These are phyloP conservation scores for Sophora flavescens DNA, from an alignment of 306 rosid species.

Conservation along the genomic window DNA sequence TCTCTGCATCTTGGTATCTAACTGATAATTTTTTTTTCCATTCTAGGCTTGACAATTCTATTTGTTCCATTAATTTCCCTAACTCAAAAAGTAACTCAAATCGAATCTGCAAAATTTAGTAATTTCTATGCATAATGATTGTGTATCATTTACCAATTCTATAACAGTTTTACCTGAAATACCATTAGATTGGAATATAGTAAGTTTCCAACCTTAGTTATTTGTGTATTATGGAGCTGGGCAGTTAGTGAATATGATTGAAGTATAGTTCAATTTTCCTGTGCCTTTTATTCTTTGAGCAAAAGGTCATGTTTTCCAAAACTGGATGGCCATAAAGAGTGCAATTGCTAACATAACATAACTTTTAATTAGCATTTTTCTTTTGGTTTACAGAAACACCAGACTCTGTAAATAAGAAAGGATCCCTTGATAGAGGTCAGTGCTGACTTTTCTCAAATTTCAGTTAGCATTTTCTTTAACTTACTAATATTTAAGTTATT, in stretches of 20 bases:
- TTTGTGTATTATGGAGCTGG: constrained; percentile 41
- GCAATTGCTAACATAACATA: constrained; percentile 45
- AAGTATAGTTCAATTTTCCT: constrained; percentile 31
- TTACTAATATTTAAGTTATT: neutral
- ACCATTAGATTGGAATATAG: constrained; percentile 26
- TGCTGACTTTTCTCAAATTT: constrained; percentile 24
- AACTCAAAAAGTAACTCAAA: too few relatives aligned
- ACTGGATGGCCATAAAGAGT: constrained; percentile 84
- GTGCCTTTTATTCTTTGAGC: constrained; percentile 60
- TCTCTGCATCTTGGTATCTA: constrained; percentile 12
- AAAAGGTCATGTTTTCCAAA: constrained; percentile 85
- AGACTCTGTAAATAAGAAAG: constrained; percentile 56
- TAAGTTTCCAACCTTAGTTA: constrained; percentile 27
- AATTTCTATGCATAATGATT: too few relatives aligned
- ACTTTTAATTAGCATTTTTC: constrained; percentile 34
- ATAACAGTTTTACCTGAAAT: constrained; percentile 9
- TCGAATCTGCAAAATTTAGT: too few relatives aligned
- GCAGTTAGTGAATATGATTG: constrained; percentile 7
- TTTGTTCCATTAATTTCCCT: too few relatives aligned
- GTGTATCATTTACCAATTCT: neutral
- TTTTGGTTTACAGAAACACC: constrained; percentile 59
- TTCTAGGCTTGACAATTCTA: constrained; percentile 32
- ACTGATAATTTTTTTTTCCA: neutral
- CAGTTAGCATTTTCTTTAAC: neutral
- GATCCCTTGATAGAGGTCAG: constrained; percentile 87